Conservation (phyloP, 2,329 filamentous ascomycete genomes). For the Paecilomyces fulvus region DNA sequence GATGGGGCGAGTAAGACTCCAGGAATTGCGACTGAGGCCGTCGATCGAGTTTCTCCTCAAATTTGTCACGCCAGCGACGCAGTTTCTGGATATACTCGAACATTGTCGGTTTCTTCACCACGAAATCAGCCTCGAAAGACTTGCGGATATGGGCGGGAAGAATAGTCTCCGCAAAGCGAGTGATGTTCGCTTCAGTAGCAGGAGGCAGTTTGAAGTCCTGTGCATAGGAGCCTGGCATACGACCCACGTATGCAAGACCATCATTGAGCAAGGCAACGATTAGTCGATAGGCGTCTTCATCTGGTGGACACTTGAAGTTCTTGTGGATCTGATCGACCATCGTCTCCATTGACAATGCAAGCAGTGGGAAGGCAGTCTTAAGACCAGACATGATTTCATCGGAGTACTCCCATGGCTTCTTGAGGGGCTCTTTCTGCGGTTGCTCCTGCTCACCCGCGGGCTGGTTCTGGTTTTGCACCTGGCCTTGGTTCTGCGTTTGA, state of each 20-base stretch:
- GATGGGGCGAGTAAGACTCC: constrained; percentile 77
- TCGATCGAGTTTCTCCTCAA: constrained; percentile 93
- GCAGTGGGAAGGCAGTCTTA: constrained; percentile 91
- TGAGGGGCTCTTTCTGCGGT: constrained; percentile 42
- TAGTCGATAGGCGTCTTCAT: constrained; percentile 93
- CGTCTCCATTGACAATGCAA: constrained; percentile 96
- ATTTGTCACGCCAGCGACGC: constrained; percentile 91
- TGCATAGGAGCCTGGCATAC: constrained; percentile 77
- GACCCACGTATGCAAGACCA: constrained; percentile 81
- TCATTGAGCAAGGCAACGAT: constrained; percentile 98
- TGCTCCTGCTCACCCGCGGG: constrained; percentile 13
- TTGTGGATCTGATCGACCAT: constrained; percentile 99
- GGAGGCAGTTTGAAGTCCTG: constrained; percentile 83
- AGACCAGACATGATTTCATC: constrained; percentile 93
- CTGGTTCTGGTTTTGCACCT: constrained; percentile 23
- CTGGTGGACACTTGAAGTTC: constrained; percentile 96
- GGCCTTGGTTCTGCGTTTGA: constrained; percentile 13
- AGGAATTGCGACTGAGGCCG: constrained; percentile 64
- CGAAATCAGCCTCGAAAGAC: constrained; percentile 96
- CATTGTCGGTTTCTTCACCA: constrained; percentile 91
- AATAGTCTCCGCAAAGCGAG: constrained; percentile 91
- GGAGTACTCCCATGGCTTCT: constrained; percentile 90
- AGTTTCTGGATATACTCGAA: constrained; percentile 97
- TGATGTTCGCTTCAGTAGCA: constrained; percentile 93
- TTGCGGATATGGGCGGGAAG: constrained; percentile 89